These are phyloP conservation scores for Lupinus albus DNA, from an alignment of 306 rosid genomes.

Conservation along the genomic window DNA sequence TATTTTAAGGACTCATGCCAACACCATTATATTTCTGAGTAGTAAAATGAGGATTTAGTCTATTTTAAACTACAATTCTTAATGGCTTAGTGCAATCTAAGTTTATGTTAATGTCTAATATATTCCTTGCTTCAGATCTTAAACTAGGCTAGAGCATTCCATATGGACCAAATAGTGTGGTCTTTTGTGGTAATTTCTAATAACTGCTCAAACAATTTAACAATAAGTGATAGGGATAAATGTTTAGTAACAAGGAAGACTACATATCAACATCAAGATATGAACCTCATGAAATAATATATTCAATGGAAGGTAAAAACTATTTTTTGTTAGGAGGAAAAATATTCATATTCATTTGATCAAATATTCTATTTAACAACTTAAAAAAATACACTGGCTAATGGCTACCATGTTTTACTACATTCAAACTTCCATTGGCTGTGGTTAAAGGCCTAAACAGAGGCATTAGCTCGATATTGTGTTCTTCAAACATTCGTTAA, in stretches of 20 bases:
- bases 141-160: too few relatives aligned
- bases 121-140: too few relatives aligned
- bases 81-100: too few relatives aligned
- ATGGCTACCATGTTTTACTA: constrained; percentile 53
- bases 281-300: constrained; percentile 20
- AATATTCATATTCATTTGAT: constrained; percentile 48
- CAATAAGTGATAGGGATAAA: neutral
- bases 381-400: constrained; percentile 52
- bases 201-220: constrained; percentile 23
- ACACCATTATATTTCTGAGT: too few relatives aligned
- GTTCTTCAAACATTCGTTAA: constrained; percentile 39
- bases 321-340: constrained; percentile 40
- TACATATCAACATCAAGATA: neutral
- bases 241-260: neutral
- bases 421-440: constrained; percentile 50
- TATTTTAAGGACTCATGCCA: too few relatives aligned
- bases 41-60: too few relatives aligned
- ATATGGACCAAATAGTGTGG: too few relatives aligned
- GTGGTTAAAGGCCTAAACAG: constrained; percentile 52
- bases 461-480: constrained; percentile 42
- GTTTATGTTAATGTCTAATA: too few relatives aligned
- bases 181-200: too few relatives aligned
- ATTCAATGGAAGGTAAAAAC: constrained; percentile 6
- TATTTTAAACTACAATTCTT: too few relatives aligned
- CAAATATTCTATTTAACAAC: constrained; percentile 53